Evolutionary conservation across 345 rosid species (phyloP), one percentile per base, ranked within the genome.

Genomic region (Eutrema yunnanense): DNA sequence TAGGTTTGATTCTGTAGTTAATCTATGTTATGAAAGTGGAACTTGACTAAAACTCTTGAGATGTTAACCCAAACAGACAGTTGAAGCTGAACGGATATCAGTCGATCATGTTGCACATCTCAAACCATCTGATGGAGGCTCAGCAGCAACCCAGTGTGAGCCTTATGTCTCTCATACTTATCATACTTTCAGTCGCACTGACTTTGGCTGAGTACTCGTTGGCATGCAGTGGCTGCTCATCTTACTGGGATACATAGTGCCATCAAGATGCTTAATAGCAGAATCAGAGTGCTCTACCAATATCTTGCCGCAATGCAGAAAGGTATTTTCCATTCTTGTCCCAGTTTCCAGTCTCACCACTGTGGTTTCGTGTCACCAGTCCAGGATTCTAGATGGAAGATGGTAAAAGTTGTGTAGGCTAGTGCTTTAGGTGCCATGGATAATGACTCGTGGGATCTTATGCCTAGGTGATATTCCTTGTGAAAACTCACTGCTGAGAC

Each of bases 71-170:
- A 69, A 88, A 81, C 72, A 95, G 99, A 92, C 99, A 5, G 99
- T 95, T 40, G 98, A 92, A 82, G 98, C 98, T 74, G 99, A 95
- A 81, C 53, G 98, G 73, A 94, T 94, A 53, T 93, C 98, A n/a
- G 96, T 90, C 4, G 97, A 93, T 80, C 98, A 93, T 81, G 97
- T 94, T 73, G 98, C 98, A 52, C 98, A 94, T 84, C 96, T 94
- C 37, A 94, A 94, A 79, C 97, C 98, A 38, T 91, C 98, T 68
- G 98, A 92, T 6, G 81, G 99, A 65, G 94, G 99, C 60, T 90
- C 98, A 33, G 98, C 99, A 4, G 99, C 97, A 68, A 95, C 99
- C 10, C 99, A 95, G 51, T 80, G 99, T 86, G 36, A 84, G 81
- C 73, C 54, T 65, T 71, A n/a, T 9, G 8, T 57, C 62, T 0